Evolutionary conservation across 345 rosid genomes (phyloP).

Genomic region (Aquilaria yunnanensis): DNA sequence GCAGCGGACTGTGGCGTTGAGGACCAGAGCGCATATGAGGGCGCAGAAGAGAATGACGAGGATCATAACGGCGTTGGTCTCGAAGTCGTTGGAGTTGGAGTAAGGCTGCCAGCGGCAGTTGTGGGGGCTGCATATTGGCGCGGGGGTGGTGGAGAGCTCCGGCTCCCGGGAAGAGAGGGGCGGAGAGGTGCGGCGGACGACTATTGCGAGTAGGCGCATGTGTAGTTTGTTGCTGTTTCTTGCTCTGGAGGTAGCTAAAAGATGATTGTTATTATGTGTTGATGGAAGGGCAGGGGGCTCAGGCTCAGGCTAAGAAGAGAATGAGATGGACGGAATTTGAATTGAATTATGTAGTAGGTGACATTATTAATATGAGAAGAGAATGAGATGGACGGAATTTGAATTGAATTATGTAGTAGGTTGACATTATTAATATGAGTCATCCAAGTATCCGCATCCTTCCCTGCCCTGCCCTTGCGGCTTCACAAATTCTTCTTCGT

Average conservation of each 20-base stretch:
- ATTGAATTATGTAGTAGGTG: too few species aligned
- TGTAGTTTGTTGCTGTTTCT: background rate
- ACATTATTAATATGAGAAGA: too few species aligned
- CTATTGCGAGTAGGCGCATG: slow-evolving; percentile 11
- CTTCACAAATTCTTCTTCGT: too few species aligned
- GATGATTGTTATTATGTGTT: too few species aligned
- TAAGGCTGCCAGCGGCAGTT: slow-evolving; percentile 39
- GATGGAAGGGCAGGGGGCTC: too few species aligned
- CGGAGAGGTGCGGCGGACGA: slow-evolving; percentile 10
- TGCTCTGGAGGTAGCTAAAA: background rate
- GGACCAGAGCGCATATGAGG: slow-evolving; percentile 53
- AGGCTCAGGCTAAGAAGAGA: too few species aligned
- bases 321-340: too few species aligned
- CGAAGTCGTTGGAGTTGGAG: slow-evolving; percentile 38
- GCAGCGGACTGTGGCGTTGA: slow-evolving; percentile 62
- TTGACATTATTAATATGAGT: too few species aligned
- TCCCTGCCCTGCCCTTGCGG: too few species aligned
- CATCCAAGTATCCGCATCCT: too few species aligned
- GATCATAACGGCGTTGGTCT: slow-evolving; percentile 38
- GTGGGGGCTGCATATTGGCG: slow-evolving; percentile 26
- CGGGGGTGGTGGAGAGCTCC: slow-evolving; percentile 20
- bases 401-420: too few species aligned
- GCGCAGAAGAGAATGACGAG: slow-evolving; percentile 52
- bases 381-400: too few species aligned
- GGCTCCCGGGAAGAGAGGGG: slow-evolving; percentile 16